A percentile compares a stretch with the other conserved stretches of the same genome.
phyloP scores from a whole-genome alignment of 768 basidiomycete species.

The Trametes gibbosa region DNA sequence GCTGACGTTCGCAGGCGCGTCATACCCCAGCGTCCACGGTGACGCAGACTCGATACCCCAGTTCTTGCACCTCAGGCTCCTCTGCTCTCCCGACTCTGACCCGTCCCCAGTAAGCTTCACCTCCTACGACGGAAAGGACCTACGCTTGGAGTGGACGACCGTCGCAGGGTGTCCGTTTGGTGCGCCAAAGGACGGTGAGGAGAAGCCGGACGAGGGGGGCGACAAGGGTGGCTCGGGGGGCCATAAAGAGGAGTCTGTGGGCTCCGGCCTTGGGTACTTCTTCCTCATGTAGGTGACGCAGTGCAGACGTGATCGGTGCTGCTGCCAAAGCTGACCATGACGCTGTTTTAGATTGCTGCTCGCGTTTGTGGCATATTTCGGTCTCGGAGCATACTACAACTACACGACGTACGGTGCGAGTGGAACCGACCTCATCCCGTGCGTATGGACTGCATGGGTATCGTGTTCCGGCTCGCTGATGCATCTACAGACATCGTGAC shows the following conservation, averaged over 20 bases:
- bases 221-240: slow-evolving; percentile 30
- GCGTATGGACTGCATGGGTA: slow-evolving; percentile 34
- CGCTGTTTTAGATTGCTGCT: slow-evolving; percentile 53
- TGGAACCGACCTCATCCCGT: slow-evolving; percentile 84
- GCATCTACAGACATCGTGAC: slow-evolving; percentile 65
- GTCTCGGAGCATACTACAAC: slow-evolving; percentile 81
- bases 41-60: slow-evolving; percentile 49
- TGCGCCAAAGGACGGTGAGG: slow-evolving; percentile 26
- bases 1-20: slow-evolving; percentile 54
- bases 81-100: slow-evolving; percentile 46
- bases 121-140: slow-evolving; percentile 56
- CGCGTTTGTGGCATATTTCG: slow-evolving; percentile 68
- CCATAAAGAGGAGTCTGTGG: slow-evolving; percentile 34
- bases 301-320: not conserved
- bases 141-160: slow-evolving; percentile 60
- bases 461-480: slow-evolving; percentile 3
- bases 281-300: slow-evolving; percentile 65
- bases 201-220: slow-evolving; percentile 29
- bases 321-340: not conserved
- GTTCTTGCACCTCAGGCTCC: slow-evolving; percentile 56
- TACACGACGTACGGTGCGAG: slow-evolving; percentile 84
- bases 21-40: slow-evolving; percentile 52
- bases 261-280: slow-evolving; percentile 85
- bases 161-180: slow-evolving; percentile 54
- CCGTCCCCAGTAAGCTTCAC: slow-evolving; percentile 49